These are phyloP conservation scores for Haplosporangium sp. DNA, from an alignment of 371 early-diverging fungal genomes.

Conservation along the genomic window DNA sequence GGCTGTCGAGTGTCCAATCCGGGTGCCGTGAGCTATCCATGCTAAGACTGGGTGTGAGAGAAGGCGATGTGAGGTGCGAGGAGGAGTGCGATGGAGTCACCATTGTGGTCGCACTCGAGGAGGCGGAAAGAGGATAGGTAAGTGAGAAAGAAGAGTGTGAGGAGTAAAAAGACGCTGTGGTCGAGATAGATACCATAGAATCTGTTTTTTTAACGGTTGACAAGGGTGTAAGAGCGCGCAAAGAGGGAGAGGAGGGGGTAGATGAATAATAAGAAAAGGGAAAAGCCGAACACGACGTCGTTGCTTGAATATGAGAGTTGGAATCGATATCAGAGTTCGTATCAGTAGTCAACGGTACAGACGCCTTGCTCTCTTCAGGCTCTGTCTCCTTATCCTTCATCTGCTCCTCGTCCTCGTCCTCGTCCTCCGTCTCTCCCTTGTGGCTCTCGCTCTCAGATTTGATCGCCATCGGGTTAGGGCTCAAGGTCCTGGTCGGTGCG, in stretches of 20 bases:
- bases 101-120: background rate
- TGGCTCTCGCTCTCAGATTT: background rate
- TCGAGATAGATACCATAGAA: no score
- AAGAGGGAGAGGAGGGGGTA: background rate
- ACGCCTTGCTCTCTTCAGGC: conserved; percentile 9
- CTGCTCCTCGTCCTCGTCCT: background rate
- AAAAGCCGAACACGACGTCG: background rate
- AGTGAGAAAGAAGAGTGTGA: background rate
- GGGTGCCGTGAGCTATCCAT: background rate
- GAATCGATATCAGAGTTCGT: background rate
- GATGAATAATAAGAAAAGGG: background rate
- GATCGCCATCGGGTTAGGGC: background rate
- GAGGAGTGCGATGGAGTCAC: conserved; percentile 1
- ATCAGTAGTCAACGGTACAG: background rate
- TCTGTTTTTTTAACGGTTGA: no score
- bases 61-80: conserved; percentile 16
- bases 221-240: no score
- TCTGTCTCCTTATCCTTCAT: background rate
- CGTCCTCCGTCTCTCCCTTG: conserved; percentile 3
- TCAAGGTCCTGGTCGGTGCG: background rate
- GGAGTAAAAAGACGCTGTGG: background rate
- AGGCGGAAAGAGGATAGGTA: background rate
- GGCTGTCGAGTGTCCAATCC: conserved; percentile 2
- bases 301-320: no score
- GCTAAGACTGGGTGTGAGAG: conserved; percentile 15